These are phyloP conservation scores for Aspergillus arachidicola DNA, from an alignment of 2,329 filamentous ascomycete genomes.

Conservation along the genomic window DNA sequence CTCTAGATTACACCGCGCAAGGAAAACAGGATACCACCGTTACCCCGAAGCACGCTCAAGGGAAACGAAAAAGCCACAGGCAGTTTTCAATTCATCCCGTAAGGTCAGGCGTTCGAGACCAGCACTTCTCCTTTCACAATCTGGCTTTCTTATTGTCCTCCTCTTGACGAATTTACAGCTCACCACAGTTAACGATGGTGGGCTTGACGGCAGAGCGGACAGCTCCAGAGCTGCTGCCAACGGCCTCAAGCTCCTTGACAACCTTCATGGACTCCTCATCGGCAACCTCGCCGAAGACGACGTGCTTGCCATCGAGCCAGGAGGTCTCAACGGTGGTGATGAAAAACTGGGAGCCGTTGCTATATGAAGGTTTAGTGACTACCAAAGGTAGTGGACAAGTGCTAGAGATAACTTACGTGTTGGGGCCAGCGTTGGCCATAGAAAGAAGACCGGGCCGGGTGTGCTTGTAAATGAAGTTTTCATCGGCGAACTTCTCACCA, in stretches of 20 bases:
- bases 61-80: neutral
- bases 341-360: slow-evolving; percentile 75
- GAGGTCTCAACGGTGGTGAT: slow-evolving; percentile 68
- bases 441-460: slow-evolving; percentile 75
- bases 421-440: slow-evolving; percentile 94
- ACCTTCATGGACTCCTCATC: slow-evolving; percentile 56
- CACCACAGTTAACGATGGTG: slow-evolving; percentile 56
- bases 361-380: slow-evolving; percentile 2
- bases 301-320: slow-evolving; percentile 70
- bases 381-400: neutral
- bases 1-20: slow-evolving; percentile 34
- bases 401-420: slow-evolving; percentile 65
- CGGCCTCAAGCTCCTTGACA: slow-evolving; percentile 62
- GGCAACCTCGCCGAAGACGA: slow-evolving; percentile 68
- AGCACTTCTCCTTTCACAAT: slow-evolving; percentile 4
- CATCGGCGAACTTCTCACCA: slow-evolving; percentile 89
- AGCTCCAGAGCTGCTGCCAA: slow-evolving; percentile 57
- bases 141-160: slow-evolving; percentile 2
- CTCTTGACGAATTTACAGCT: slow-evolving; percentile 38
- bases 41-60: slow-evolving; percentile 2
- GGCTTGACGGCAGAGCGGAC: slow-evolving; percentile 57
- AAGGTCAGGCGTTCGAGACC: neutral
- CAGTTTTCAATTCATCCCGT: neutral
- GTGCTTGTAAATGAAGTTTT: slow-evolving; percentile 85
- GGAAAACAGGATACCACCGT: slow-evolving; percentile 16